These are phyloP conservation scores for Suhomyces ambrosiae DNA, from an alignment of 1,139 yeast species.

Conservation along the genomic window DNA sequence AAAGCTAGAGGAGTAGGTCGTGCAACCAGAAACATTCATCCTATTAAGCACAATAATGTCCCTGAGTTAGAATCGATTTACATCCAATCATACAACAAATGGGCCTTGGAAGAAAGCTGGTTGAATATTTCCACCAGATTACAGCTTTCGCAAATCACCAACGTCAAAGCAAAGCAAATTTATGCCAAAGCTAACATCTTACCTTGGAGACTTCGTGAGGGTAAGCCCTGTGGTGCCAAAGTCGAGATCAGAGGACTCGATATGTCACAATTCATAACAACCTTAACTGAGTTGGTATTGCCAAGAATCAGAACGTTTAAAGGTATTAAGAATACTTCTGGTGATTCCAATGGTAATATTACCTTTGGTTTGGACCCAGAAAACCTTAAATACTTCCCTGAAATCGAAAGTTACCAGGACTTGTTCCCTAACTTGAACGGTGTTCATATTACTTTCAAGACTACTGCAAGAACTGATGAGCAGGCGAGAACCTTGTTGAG, in stretches of 20 bases:
- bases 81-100: constrained; percentile 75
- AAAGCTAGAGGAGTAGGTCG: constrained; percentile 68
- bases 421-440: constrained; percentile 88
- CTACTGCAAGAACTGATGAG: constrained; percentile 86
- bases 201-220: constrained; percentile 84
- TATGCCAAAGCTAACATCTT: constrained; percentile 81
- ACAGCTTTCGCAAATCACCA: constrained; percentile 91
- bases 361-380: constrained; percentile 81
- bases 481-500: constrained; percentile 89
- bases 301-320: constrained; percentile 89
- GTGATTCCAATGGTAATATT: constrained; percentile 85
- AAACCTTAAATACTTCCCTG: constrained; percentile 85
- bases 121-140: constrained; percentile 76
- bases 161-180: constrained; percentile 74
- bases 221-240: constrained; percentile 92
- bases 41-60: constrained; percentile 64
- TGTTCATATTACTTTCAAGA: constrained; percentile 80
- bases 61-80: constrained; percentile 70
- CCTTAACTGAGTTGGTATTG: constrained; percentile 87
- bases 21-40: constrained; percentile 72
- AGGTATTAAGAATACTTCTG: constrained; percentile 75
- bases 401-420: constrained; percentile 88
- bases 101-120: constrained; percentile 73
- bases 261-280: constrained; percentile 81
- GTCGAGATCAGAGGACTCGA: constrained; percentile 76